Base-by-base conservation (phyloP, 1,284 basidiomycete genomes). In the Leccinum laetum region DNA sequence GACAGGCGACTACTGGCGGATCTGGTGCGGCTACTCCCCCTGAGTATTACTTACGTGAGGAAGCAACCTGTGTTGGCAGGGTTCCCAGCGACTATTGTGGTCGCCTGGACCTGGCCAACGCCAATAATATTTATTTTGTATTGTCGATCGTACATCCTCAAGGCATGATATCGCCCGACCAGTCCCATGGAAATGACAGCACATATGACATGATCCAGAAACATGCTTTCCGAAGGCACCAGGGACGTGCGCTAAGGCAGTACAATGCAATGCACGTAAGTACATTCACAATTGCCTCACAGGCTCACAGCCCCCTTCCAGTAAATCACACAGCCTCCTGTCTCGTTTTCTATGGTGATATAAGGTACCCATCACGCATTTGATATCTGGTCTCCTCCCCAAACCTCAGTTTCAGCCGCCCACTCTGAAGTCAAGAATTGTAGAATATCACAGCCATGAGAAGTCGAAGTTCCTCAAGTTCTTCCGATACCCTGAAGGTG, bases 401-500 rank as follows among this genome's bases (percentile, higher is more conserved):
- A 16, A 64, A 26, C 41, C 18, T 13, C 11, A 52, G 49, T 52
- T 21, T 52, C 49, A 21, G 49, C 3, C 11, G 11, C 46, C 18
- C 18, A 21, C 6, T 6, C 2, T 6, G 37, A 37, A 39, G 37
- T 39, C 16, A 39, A 39, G 39, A 14, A 39, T 16, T 14, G 39
- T 7, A 39, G 46, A 49, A 49, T 18, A 14, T 5, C 24, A 26
- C 16, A n/a, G 32, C 24, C 59, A 67, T 55, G 65, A 29, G 7
- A 35, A 58, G 24, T 26, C 53, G 53, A 56, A 5, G 46, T 39
- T 58, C 58, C 24, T 37, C 41, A 13, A 35, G 16, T 29, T 14
- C 24, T 32, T 67, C 66, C 13, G 29, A 62, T 35, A 6, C 3
- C 39, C 6, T 44, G 13, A 46, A 60, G 52, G 63, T 68, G 44